phyloP scores from a whole-genome alignment of 257 asterid genomes.

The Nemophila menziesii region DNA sequence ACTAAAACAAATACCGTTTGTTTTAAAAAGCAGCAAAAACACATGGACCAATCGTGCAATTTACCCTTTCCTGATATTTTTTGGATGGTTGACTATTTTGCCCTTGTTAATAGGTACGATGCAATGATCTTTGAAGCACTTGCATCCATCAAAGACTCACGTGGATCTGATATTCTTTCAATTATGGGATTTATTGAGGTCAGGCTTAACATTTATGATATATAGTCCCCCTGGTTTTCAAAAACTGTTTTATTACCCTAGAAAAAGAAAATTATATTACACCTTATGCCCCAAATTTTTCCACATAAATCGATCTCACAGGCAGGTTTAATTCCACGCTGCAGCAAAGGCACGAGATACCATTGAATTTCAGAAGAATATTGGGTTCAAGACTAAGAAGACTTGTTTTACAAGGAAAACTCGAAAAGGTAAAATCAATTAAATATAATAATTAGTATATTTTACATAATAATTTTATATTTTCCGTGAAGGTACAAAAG shows the following conservation, averaged over 20 bases:
- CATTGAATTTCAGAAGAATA: slow-evolving; percentile 28
- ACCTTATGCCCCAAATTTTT: not conserved
- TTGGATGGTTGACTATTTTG: slow-evolving; percentile 14
- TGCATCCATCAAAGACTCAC: slow-evolving; percentile 27
- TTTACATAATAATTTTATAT: slow-evolving; percentile 1
- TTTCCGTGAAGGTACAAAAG: slow-evolving; percentile 34
- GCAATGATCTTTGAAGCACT: slow-evolving; percentile 49
- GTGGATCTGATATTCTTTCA: slow-evolving; percentile 36
- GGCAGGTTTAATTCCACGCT: not conserved
- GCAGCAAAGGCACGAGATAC: slow-evolving; percentile 35
- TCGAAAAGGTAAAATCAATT: slow-evolving; percentile 33
- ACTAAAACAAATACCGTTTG: too few species aligned
- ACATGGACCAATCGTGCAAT: too few species aligned
- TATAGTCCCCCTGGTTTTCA: not conserved
- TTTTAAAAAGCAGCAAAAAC: too few species aligned
- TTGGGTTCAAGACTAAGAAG: slow-evolving; percentile 34
- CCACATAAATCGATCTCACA: not conserved
- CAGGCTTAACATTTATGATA: slow-evolving; percentile 7
- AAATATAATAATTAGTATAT: not conserved
- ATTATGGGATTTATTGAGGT: slow-evolving; percentile 49
- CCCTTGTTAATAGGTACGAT: slow-evolving; percentile 23
- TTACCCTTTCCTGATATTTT: not conserved
- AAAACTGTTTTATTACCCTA: not conserved
- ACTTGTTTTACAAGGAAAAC: slow-evolving; percentile 35
- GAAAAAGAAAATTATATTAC: not conserved